Conservation (phyloP, 2,329 filamentous ascomycete genomes). For the Fusarium burgessii region DNA sequence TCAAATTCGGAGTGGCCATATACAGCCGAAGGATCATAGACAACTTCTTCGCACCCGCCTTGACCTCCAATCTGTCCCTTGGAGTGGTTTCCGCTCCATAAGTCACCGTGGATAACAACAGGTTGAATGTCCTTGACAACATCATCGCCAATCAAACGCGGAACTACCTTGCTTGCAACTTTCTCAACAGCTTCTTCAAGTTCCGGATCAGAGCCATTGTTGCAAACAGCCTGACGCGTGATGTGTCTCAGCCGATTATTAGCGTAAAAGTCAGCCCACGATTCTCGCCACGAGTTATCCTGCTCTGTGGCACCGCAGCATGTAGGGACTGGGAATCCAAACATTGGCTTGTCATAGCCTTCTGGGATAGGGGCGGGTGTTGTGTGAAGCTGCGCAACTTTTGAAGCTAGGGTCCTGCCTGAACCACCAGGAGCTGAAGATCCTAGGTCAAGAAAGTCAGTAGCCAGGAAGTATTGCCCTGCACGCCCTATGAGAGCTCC, state of each 20-base stretch:
- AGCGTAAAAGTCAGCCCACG: conserved; percentile 89
- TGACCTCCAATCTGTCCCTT: conserved; percentile 70
- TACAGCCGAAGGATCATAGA: conserved; percentile 84
- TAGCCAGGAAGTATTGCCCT: conserved; percentile 70
- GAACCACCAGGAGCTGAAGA: conserved; percentile 57
- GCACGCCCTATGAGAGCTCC: conserved; percentile 70
- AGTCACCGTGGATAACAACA: conserved; percentile 87
- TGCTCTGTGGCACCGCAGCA: conserved; percentile 90
- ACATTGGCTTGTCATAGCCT: conserved; percentile 70
- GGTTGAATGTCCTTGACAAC: conserved; percentile 76
- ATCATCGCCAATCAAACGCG: conserved; percentile 76
- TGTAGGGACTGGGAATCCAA: conserved; percentile 86
- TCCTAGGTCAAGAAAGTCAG: conserved; percentile 81
- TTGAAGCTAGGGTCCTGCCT: conserved; percentile 73
- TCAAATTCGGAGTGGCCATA: conserved; percentile 94
- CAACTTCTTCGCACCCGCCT: conserved; percentile 74
- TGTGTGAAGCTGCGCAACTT: conserved; percentile 83
- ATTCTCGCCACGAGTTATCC: conserved; percentile 77
- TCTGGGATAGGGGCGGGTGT: conserved; percentile 76
- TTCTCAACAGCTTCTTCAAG: conserved; percentile 73
- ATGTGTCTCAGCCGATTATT: conserved; percentile 79
- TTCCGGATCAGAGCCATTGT: conserved; percentile 73
- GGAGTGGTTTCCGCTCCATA: conserved; percentile 92
- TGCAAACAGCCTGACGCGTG: conserved; percentile 65
- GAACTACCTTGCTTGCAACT: conserved; percentile 75